phyloP scores from a whole-genome alignment of 2,329 filamentous ascomycete genomes.

The Colletotrichum trifolii region DNA sequence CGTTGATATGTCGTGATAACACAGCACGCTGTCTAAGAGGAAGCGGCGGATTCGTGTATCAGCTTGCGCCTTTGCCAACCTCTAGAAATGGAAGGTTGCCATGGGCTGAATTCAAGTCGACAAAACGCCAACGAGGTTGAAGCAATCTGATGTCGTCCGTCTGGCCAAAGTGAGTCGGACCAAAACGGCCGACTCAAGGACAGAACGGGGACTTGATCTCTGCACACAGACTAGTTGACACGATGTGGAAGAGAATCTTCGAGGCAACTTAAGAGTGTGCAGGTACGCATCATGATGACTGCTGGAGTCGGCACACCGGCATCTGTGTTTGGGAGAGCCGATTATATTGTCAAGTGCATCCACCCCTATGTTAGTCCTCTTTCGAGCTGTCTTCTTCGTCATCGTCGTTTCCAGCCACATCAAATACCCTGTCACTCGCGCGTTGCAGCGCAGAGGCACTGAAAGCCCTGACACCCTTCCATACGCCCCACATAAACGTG shows the following conservation, averaged over 20 bases:
- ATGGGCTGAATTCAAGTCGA: conserved; percentile 18
- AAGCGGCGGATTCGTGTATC: conserved; percentile 25
- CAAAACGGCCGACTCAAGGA: conserved; percentile 66
- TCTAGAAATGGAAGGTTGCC: conserved; percentile 19
- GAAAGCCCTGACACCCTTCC: conserved; percentile 81
- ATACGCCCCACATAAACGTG: conserved; percentile 86
- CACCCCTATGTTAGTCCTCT: conserved; percentile 34
- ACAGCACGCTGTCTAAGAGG: background rate
- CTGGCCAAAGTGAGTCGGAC: conserved; percentile 43
- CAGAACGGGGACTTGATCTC: conserved; percentile 69
- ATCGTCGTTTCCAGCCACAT: conserved; percentile 74
- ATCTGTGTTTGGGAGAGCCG: conserved; percentile 31
- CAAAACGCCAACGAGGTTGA: conserved; percentile 19
- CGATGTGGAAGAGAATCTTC: conserved; percentile 78
- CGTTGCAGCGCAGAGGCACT: conserved; percentile 79
- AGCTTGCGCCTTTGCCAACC: conserved; percentile 33
- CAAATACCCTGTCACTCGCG: conserved; percentile 83
- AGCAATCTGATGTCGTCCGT: conserved; percentile 36
- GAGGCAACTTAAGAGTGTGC: conserved; percentile 99
- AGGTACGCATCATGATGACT: conserved; percentile 46
- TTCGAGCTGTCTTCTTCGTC: conserved; percentile 64
- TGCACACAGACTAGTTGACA: conserved; percentile 98
- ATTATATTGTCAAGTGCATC: conserved; percentile 25
- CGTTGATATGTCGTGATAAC: background rate
- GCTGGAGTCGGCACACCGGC: conserved; percentile 17